phyloP scores from a whole-genome alignment of 768 basidiomycete species.

The Psilocybe sp. region DNA sequence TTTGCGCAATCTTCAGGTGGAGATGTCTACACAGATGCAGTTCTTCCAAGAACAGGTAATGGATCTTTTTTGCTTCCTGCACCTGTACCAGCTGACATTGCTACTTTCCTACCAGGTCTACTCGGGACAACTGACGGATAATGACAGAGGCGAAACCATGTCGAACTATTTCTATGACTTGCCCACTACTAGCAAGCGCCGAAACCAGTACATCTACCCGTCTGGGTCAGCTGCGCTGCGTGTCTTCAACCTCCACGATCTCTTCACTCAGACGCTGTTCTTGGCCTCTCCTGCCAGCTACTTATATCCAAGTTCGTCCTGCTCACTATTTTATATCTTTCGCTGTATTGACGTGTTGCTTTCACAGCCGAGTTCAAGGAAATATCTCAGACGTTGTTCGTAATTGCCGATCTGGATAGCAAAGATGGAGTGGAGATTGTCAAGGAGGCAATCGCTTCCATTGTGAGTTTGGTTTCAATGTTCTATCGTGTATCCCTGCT shows the following conservation, averaged over 20 bases:
- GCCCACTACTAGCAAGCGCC: slow-evolving; percentile 61
- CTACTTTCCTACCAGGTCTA: slow-evolving; percentile 45
- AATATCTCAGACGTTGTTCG: slow-evolving; percentile 49
- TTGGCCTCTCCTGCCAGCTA: slow-evolving; percentile 42
- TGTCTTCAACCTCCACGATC: slow-evolving; percentile 53
- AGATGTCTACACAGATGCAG: slow-evolving; percentile 56
- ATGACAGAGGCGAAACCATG: slow-evolving; percentile 41
- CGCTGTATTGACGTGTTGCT: not conserved
- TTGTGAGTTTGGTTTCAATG: slow-evolving; percentile 41
- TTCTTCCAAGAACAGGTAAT: slow-evolving; percentile 22
- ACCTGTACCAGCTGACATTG: slow-evolving; percentile 1
- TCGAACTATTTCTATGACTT: slow-evolving; percentile 88
- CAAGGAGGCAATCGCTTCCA: slow-evolving; percentile 61
- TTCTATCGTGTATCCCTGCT: not conserved
- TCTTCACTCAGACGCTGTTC: slow-evolving; percentile 48
- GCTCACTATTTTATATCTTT: not conserved
- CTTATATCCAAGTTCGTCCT: slow-evolving; percentile 58
- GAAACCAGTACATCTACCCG: slow-evolving; percentile 79
- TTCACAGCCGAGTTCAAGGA: slow-evolving; percentile 26
- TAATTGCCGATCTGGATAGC: slow-evolving; percentile 79
- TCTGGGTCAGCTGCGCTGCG: slow-evolving; percentile 42
- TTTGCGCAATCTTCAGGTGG: slow-evolving; percentile 57
- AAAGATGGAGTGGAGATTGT: slow-evolving; percentile 54
- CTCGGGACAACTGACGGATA: slow-evolving; percentile 52
- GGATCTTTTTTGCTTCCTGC: not conserved